Conservation (phyloP, 2,329 filamentous ascomycete species). For the Fusarium stilboides region DNA sequence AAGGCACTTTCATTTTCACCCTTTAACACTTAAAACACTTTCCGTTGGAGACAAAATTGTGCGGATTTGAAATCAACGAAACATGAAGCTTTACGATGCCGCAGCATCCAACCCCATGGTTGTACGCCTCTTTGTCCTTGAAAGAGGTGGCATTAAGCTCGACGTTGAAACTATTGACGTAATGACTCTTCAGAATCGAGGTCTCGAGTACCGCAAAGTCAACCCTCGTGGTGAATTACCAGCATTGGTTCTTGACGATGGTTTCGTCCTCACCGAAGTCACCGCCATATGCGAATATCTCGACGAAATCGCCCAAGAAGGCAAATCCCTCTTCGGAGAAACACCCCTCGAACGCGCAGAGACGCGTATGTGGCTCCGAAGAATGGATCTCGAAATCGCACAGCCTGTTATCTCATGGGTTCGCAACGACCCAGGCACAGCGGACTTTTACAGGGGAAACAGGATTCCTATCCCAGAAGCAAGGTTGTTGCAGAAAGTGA, state of each 20-base stretch:
- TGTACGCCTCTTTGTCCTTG: constrained; percentile 34
- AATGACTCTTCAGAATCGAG: constrained; percentile 29
- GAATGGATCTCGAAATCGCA: constrained; percentile 18
- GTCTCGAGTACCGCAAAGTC: constrained; percentile 21
- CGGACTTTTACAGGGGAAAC: constrained; percentile 16
- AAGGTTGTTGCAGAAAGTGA: constrained; percentile 1
- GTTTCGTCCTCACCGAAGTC: constrained; percentile 11
- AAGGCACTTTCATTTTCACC: background rate
- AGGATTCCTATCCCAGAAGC: constrained; percentile 2
- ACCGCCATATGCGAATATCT: constrained; percentile 20
- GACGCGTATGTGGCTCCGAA: constrained; percentile 16
- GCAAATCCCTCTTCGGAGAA: constrained; percentile 1
- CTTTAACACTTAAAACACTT: rapidly evolving
- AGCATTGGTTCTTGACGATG: constrained; percentile 2
- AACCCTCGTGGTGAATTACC: constrained; percentile 26
- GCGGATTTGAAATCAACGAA: background rate
- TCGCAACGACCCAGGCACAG: constrained; percentile 1
- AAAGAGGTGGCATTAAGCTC: constrained; percentile 25
- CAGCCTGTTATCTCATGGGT: constrained; percentile 7
- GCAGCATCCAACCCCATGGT: constrained; percentile 19
- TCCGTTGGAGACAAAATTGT: rapidly evolving
- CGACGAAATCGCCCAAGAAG: background rate
- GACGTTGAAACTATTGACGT: constrained; percentile 28
- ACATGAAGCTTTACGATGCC: constrained; percentile 29
- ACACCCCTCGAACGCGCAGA: constrained; percentile 4